Evolutionary conservation across 805 yeast genomes (phyloP), one percentile per base, ranked within the genome.

Genomic region (Lipomyces starkeyi): DNA sequence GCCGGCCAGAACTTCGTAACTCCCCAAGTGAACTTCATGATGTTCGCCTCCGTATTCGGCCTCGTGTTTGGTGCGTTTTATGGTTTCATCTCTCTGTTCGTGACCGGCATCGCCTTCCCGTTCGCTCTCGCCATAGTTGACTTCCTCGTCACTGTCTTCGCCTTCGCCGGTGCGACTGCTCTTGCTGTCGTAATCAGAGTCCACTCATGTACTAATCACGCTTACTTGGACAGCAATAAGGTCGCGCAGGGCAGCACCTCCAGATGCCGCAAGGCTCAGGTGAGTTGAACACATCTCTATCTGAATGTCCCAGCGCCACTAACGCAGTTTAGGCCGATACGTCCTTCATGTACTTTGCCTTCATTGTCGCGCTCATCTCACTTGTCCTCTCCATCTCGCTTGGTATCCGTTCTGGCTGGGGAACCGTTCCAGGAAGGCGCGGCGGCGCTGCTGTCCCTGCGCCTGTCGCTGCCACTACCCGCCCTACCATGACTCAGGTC

Each of bases 251-350:
- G 97, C 73, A 84, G 88, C 56, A 76, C 82, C 27, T 91, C 87
- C 77, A 88, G 98, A 85, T 95, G 99, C 84, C 91, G 98, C 85
- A 89, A 91, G 83, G 93, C 97, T 65, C 98, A 95, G 85, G 69
- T 65, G 47, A 22, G 64, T 32, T 5, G 9, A 0, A 49, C 92
- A 92, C 71, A 79, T 89, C 22, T 85, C 83, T 74, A 62, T 91
- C 91, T 87, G 85, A 90, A 74, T 90, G 84, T 86, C 85, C 90
- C 78, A 29, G 27, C 25, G 9, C 9, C 20, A 7, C 34, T 49
- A 25, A 59, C 35, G 5, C 17, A 2, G 29, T 56, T 29, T 60
- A 65, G 67, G 88, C 97, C 60, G 85, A 89, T 83, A 85, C 87
- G 76, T 84, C 91, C 78, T 93, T 93, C 83, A 81, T 91, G 77